These are phyloP conservation scores for Aquilaria malaccensis DNA, from an alignment of 345 rosid genomes.

Conservation along the genomic window DNA sequence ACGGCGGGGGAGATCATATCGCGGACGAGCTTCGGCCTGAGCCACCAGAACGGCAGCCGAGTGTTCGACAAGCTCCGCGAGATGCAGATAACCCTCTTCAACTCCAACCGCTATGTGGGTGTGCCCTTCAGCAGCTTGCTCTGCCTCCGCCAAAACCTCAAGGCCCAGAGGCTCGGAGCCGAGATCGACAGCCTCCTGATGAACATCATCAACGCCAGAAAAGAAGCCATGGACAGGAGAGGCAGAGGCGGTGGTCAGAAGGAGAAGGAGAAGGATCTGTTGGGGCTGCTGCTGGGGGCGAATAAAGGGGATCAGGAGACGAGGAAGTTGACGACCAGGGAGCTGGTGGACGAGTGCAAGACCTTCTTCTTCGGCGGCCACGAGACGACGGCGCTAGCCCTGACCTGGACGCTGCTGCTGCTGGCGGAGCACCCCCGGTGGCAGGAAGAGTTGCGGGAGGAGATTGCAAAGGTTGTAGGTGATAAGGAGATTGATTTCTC, in stretches of 20 bases:
- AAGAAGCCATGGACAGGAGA: constrained; percentile 5
- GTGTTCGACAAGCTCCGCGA: constrained; percentile 63
- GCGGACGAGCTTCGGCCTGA: constrained; percentile 77
- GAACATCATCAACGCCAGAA: constrained; percentile 48
- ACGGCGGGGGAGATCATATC: constrained; percentile 87
- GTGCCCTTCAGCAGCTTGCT: constrained; percentile 64
- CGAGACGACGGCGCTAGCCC: constrained; percentile 83
- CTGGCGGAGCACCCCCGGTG: constrained; percentile 71
- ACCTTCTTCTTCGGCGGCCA: constrained; percentile 96
- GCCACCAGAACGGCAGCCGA: constrained; percentile 40
- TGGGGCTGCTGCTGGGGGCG: constrained; percentile 48
- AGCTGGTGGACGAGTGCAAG: constrained; percentile 87
- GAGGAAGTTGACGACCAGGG: constrained; percentile 47
- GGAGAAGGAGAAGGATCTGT: constrained; percentile 29
- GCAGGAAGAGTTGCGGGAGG: constrained; percentile 71
- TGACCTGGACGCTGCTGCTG: constrained; percentile 83
- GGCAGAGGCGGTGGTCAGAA: neutral
- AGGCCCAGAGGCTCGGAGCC: constrained; percentile 51
- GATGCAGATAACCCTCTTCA: constrained; percentile 66
- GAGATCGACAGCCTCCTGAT: constrained; percentile 66
- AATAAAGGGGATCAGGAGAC: constrained; percentile 21
- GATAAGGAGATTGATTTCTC: constrained; percentile 50
- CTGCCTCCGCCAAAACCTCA: constrained; percentile 38
- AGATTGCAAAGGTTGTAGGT: constrained; percentile 59
- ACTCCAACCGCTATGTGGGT: constrained; percentile 74